Evolutionary conservation across 1,139 yeast species (phyloP), one percentile per base, ranked within the genome.

Genomic region (Ogataea hybrid): DNA sequence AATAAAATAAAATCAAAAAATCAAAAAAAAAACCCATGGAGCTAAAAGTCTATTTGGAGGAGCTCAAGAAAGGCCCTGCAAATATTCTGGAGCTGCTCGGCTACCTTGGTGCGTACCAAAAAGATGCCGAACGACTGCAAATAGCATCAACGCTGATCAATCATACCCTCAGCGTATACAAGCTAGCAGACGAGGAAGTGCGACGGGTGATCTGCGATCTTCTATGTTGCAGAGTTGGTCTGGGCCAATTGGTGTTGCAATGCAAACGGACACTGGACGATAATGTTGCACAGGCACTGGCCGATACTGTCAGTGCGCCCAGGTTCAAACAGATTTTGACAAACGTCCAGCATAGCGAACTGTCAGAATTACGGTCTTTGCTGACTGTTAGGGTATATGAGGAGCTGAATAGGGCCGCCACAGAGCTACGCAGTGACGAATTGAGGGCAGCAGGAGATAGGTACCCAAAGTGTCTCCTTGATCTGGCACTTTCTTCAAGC

Each of bases 201-300:
- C 32, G 37, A 23, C 10, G 23, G 10, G 12, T 6, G 9, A 17
- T 44, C 3, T 14, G 34, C 12, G 35, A 25, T 4, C 22, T 43
- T 5, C 22, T 50, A 7, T 31, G 31, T 10, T 42, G 39, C 22
- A 39, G 58, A 22, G 44, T 54, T 2, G 53, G 53, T 1, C 14
- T 54, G 6, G 51, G 54, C 3, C 58, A 53, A 17, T 32, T 52
- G 12, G 41, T 48, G 8, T 29, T 39, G 3, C 40, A 33, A 7
- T 11, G 37, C 9, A 44, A 41, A 25, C 6, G 46, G 18, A 32
- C 4, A 11, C 2, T 20, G 17, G 20, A 20, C 22, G 10, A 16
- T 17, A 27, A 25, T 3, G n/a, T 14, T 20, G 23, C 34, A 1
- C 16, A 31, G 6, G 11, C 45, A 8, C 28, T 52, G 15, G 32